Base-by-base conservation (phyloP, 2,329 filamentous ascomycete species). In the Stemphylium lycopersici region DNA sequence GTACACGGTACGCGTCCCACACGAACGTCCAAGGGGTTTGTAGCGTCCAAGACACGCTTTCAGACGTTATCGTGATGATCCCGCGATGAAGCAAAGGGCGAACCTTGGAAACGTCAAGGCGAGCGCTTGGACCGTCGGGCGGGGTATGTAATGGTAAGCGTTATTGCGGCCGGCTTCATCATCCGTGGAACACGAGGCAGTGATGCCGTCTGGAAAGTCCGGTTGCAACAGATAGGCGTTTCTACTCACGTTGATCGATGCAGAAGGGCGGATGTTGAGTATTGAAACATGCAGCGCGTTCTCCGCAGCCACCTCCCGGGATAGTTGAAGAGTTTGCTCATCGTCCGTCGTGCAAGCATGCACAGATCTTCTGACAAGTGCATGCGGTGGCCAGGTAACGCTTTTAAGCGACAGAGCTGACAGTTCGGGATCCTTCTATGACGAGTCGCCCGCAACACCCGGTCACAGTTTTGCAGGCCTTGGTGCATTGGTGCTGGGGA, bases 321-420 rank as follows among this genome's bases (percentile, higher is more conserved):
- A 61, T 60, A 42, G 59, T 58, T 54, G 55, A 63, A 65, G 65
- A 69, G 69, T 72, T 71, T 72, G 69, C 70, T 69, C 45, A 56
- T 47, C 40, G 56, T 41, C 50, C 34, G 62, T 62, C 36, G 62
- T 62, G 60, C 62, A 60, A 59, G 53, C 33, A 57, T 62, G 63
- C 62, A 66, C 59, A 61, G 61, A 59, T 63, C 55, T 42, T 66
- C 58, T 69, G 67, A 67, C 59, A 61, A 49, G 51, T 55, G 44
- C 37, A 62, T 66, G 63, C 52, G 34, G 66, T 68, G 63, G 26
- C 60, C 55, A 50, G 56, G 64, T 63, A 63, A 64, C 63, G 57
- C 50, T 13, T 56, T 49, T 60, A 63, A 66, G 66, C 66, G 65
- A 69, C 51, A 31, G 36, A 54, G 51, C 52, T 52, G 51, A 55